Evolutionary conservation across 23 red algal species (phyloP).

Genomic region (Gracilariopsis chorda): DNA sequence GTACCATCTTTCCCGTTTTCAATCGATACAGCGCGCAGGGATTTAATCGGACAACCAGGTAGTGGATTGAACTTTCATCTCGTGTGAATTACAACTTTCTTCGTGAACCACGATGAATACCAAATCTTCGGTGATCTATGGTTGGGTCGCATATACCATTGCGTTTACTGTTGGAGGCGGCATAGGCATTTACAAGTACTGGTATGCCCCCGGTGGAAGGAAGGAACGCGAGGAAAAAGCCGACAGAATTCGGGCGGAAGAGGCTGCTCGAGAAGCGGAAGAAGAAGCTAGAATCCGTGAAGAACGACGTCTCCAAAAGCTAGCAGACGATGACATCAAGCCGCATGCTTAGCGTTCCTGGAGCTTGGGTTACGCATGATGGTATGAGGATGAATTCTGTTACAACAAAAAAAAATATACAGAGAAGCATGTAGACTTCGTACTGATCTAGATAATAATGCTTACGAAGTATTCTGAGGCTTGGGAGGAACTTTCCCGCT

Average conservation of each 20-base stretch:
- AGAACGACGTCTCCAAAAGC: slow-evolving; percentile 8
- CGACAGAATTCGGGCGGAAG: neutral
- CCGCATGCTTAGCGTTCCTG: neutral
- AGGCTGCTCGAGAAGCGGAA: slow-evolving; percentile 34
- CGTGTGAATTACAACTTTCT: no score
- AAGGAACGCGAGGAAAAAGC: slow-evolving; percentile 52
- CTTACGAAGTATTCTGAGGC: neutral
- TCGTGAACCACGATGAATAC: slow-evolving; percentile 50
- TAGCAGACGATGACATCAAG: neutral
- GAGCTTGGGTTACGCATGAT: neutral
- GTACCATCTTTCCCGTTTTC: no score
- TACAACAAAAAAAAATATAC: slow-evolving; percentile 42
- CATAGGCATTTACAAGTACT: slow-evolving; percentile 50
- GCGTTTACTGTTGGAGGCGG: slow-evolving; percentile 36
- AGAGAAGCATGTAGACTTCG: neutral
- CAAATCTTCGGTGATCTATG: slow-evolving; percentile 29
- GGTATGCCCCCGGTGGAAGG: slow-evolving; percentile 39
- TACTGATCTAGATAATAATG: neutral
- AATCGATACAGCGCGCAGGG: no score
- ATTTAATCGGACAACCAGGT: no score
- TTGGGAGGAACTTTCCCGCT: slow-evolving; percentile 28
- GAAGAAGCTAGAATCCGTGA: slow-evolving; percentile 55
- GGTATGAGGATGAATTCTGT: neutral
- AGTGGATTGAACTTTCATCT: no score
- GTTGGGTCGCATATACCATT: slow-evolving; percentile 59